These are phyloP conservation scores for Arthromyces matolae DNA, from an alignment of 768 basidiomycete species.

Conservation along the genomic window DNA sequence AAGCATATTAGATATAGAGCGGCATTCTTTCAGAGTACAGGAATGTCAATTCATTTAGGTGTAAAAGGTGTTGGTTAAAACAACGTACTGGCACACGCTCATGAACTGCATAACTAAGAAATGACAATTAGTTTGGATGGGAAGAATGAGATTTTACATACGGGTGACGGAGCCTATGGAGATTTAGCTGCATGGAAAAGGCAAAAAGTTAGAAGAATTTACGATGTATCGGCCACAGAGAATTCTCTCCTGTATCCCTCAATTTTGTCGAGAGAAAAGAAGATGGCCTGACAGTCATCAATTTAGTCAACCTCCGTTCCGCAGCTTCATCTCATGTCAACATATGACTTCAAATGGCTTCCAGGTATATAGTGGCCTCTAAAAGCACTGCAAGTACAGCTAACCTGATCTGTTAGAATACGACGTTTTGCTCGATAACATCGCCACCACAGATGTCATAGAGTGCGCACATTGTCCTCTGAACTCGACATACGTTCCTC, in stretches of 20 bases:
- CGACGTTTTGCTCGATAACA: constrained; percentile 52
- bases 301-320: too few relatives aligned
- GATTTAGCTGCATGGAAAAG: constrained; percentile 15
- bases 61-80: constrained; percentile 2
- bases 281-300: too few relatives aligned
- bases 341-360: constrained; percentile 43
- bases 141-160: constrained; percentile 21
- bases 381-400: background rate
- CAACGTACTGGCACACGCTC: constrained; percentile 72
- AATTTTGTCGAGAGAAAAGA: constrained; percentile 62
- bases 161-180: constrained; percentile 37
- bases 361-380: constrained; percentile 40
- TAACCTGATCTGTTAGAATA: constrained; percentile 40
- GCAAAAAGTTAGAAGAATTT: constrained; percentile 26
- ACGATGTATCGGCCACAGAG: constrained; percentile 76
- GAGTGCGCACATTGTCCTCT: constrained; percentile 40
- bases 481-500: constrained; percentile 10
- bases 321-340: constrained; percentile 14
- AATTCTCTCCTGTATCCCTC: constrained; percentile 76
- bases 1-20: constrained; percentile 51
- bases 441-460: constrained; percentile 62
- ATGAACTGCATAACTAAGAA: constrained; percentile 57
- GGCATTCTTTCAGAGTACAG: constrained; percentile 33
- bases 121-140: background rate
- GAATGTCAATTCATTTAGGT: constrained; percentile 1